These are phyloP conservation scores for Epichloe baconii DNA, from an alignment of 2,329 filamentous ascomycete genomes.

Conservation along the genomic window DNA sequence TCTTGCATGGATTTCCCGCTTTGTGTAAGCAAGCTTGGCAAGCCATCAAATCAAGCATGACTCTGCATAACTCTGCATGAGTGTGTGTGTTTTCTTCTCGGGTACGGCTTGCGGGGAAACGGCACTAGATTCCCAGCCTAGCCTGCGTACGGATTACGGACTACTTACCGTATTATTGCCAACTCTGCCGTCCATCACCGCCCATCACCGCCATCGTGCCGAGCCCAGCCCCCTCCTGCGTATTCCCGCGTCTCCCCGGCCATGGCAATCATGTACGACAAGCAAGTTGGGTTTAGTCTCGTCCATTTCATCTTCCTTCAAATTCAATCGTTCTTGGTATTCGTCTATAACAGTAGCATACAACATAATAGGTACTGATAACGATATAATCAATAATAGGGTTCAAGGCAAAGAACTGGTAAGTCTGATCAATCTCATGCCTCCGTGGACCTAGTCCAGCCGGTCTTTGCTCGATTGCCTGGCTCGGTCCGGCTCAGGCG, in stretches of 20 bases:
- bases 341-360: background rate
- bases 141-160: too few relatives aligned
- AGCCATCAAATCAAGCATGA: background rate
- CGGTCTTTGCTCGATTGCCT: slow-evolving; percentile 14
- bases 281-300: background rate
- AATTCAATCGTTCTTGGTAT: background rate
- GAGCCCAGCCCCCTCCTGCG: background rate
- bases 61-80: background rate
- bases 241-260: background rate
- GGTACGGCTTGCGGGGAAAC: background rate
- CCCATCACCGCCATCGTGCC: background rate
- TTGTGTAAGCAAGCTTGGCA: background rate
- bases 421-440: background rate
- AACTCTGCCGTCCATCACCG: too few relatives aligned
- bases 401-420: background rate
- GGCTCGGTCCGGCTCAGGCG: slow-evolving; percentile 12
- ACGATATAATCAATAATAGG: background rate
- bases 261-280: background rate
- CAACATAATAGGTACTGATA: background rate
- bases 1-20: background rate
- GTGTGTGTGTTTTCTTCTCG: background rate
- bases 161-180: too few relatives aligned
- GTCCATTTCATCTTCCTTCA: background rate
- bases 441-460: slow-evolving; percentile 9
- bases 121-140: too few relatives aligned